Evolutionary conservation across 305 asterid species (phyloP).

Genomic region (Fraxinus sp.): DNA sequence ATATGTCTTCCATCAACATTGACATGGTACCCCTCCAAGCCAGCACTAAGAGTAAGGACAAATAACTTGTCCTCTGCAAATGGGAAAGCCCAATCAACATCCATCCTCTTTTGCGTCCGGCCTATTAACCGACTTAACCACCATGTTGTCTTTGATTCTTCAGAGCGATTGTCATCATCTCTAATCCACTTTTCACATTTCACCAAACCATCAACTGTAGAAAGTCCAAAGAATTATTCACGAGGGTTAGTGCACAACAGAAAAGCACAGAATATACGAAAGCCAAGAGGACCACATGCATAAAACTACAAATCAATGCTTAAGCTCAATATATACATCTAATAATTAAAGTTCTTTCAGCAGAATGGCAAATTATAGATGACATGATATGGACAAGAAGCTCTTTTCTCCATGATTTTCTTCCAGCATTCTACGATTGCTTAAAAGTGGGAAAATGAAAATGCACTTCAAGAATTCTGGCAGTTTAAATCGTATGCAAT

Average conservation of each 20-base stretch:
- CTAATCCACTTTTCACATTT: conserved; percentile 80
- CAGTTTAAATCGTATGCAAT: not conserved
- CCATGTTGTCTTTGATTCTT: conserved; percentile 65
- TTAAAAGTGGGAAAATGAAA: not conserved
- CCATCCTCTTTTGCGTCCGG: conserved; percentile 50
- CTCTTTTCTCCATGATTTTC: not conserved
- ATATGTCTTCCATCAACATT: conserved; percentile 76
- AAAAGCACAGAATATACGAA: conserved; percentile 3
- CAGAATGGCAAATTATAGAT: not conserved
- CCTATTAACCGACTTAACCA: conserved; percentile 77
- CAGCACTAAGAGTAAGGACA: conserved; percentile 79
- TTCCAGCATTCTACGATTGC: not conserved
- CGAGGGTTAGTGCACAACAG: not conserved
- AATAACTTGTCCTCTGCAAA: conserved; percentile 66
- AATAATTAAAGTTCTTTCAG: not conserved
- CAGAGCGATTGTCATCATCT: conserved; percentile 61
- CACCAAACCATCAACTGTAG: conserved; percentile 67
- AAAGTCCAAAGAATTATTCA: conserved; percentile 22
- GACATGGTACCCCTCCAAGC: conserved; percentile 78
- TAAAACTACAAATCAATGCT: not conserved
- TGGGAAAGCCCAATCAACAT: conserved; percentile 79
- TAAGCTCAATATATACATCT: not conserved
- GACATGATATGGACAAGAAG: not conserved
- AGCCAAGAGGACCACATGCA: not conserved
- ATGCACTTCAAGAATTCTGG: not conserved